Conservation (phyloP, 306 rosid species). For the Cicer arietinum region DNA sequence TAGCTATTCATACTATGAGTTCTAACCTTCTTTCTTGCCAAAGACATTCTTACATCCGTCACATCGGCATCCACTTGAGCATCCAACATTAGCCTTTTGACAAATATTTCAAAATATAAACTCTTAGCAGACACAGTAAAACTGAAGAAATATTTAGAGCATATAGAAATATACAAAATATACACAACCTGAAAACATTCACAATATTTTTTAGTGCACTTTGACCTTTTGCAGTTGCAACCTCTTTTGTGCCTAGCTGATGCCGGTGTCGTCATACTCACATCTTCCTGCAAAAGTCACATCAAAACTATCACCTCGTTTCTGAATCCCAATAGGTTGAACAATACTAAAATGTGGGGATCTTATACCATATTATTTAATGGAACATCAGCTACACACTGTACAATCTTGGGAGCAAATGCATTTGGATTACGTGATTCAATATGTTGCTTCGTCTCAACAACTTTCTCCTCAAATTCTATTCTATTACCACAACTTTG, state of each 20-base stretch:
- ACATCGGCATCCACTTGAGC: conserved; percentile 76
- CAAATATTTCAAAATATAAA: conserved; percentile 6
- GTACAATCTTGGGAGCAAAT: conserved; percentile 70
- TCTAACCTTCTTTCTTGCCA: conserved; percentile 74
- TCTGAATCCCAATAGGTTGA: conserved; percentile 27
- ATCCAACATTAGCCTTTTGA: conserved; percentile 70
- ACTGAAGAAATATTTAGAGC: conserved; percentile 26
- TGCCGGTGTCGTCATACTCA: conserved; percentile 55
- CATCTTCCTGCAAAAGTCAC: conserved; percentile 55
- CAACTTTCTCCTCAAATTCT: conserved; percentile 53
- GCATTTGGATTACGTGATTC: conserved; percentile 71
- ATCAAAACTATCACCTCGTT: conserved; percentile 36
- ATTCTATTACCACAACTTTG: conserved; percentile 67
- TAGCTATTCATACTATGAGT: conserved; percentile 24
- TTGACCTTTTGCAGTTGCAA: conserved; percentile 79
- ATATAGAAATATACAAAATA: conserved; percentile 20
- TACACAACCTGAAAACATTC: conserved; percentile 78
- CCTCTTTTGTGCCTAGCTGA: conserved; percentile 78
- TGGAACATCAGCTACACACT: conserved; percentile 37
- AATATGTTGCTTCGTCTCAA: conserved; percentile 52
- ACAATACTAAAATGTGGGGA: conserved; percentile 7
- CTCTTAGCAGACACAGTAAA: conserved; percentile 30
- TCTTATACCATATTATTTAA: conserved; percentile 51
- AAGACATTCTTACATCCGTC: conserved; percentile 65
- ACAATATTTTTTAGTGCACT: conserved; percentile 78